Base-by-base conservation (phyloP, 192 early-diverging fungal genomes). In the Coemansia sp. region DNA sequence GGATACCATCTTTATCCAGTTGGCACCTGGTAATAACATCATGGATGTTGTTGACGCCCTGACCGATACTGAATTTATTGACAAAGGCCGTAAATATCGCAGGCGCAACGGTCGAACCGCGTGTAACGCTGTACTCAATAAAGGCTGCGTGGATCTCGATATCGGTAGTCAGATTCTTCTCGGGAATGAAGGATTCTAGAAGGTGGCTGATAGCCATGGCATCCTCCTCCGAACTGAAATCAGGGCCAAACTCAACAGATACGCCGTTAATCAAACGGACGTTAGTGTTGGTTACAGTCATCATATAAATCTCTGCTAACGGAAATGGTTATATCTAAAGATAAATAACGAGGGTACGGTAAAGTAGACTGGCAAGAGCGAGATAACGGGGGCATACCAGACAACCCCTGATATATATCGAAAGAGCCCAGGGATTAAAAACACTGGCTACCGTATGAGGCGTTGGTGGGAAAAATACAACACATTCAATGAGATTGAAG, bases 61-160 rank as follows among this genome's bases (percentile, higher is more conserved):
- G 27, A 7, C 37, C 20, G 7, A 50, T 34, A 13, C 28, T 28
- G 4, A 55, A 45, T 4, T 61, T 28, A n/a, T 38, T 40, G 31
- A 14, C n/a, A 44, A 72, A 47, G 3, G 58, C 30, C 5, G 41
- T 25, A 15, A 64, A 48, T 1, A 61, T 37, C 8, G 33, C 25
- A 13, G 59, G 7, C 1, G 62, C 57, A 33, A 59, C 9, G 2
- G 14, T 5, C 11, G 20, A 61, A 37, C 59, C 10, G 3, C 22
- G 22, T 4, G 38, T n/a, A 3, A 36, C 59, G 17, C 67, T 63
- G 41, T 59, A 30, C 14, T 59, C 25, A 34, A 70, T 29, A 23
- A 70, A 70, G 1, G 37, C 27, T 3, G 60, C 52, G 25, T 56
- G 56, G 0, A 53, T 28, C 50, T 70, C 60, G 19, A 73, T 65